A percentile compares a stretch with the other conserved stretches of the same genome.
phyloP scores from a whole-genome alignment of 768 basidiomycete species.

The Agrocybe chaxingu region DNA sequence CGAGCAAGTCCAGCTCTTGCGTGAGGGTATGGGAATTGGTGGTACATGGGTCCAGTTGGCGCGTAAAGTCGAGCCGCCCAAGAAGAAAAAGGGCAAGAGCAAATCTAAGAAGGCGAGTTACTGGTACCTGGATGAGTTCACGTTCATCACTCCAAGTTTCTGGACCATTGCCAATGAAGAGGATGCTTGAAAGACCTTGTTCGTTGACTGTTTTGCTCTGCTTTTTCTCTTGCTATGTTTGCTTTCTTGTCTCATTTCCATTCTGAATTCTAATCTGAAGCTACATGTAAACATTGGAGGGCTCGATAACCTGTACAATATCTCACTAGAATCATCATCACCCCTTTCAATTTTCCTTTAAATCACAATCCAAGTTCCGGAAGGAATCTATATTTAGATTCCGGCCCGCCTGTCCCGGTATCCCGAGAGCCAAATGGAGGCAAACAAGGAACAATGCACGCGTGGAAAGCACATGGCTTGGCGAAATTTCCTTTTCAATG shows the following conservation, averaged over 20 bases:
- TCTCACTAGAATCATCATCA: too few relatives aligned
- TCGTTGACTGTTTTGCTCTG: not conserved
- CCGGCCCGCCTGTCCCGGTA: too few relatives aligned
- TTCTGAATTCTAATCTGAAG: too few relatives aligned
- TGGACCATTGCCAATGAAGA: slow-evolving; percentile 21
- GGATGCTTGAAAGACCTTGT: not conserved
- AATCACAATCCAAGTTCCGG: too few relatives aligned
- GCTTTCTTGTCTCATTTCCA: too few relatives aligned
- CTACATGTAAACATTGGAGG: too few relatives aligned
- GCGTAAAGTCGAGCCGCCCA: slow-evolving; percentile 29
- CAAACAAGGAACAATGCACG: too few relatives aligned
- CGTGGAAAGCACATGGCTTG: not conserved
- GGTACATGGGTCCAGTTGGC: slow-evolving; percentile 71
- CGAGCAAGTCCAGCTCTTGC: slow-evolving; percentile 35
- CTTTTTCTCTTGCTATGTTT: not conserved
- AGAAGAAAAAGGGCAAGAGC: slow-evolving; percentile 35
- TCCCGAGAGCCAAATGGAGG: too few relatives aligned
- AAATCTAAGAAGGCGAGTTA: slow-evolving; percentile 32
- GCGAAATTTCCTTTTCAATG: not conserved
- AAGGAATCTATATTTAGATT: too few relatives aligned
- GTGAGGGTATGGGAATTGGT: slow-evolving; percentile 56
- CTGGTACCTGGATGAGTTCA: slow-evolving; percentile 43
- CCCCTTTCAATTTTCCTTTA: too few relatives aligned
- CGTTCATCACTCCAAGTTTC: slow-evolving; percentile 36
- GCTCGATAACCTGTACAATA: too few relatives aligned